phyloP scores from a whole-genome alignment of 345 rosid genomes.

The Dipteronia dyeriana region DNA sequence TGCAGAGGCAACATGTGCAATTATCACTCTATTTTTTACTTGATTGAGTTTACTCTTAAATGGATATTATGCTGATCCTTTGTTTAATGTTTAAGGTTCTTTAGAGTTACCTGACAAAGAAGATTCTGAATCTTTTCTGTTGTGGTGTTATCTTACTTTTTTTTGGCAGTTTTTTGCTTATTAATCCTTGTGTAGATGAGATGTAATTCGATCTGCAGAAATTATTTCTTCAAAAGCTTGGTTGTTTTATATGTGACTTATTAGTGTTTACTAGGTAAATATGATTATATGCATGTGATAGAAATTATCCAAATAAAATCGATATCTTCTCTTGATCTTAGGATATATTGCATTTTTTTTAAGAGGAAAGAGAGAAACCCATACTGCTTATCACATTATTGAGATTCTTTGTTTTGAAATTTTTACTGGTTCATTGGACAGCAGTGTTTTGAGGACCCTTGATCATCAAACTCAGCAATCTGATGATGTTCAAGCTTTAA shows the following conservation, averaged over 20 bases:
- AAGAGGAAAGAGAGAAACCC: neutral
- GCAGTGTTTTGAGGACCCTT: neutral
- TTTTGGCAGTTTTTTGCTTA: neutral
- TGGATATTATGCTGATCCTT: neutral
- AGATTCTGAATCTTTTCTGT: neutral
- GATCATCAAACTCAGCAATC: neutral
- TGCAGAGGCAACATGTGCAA: slow-evolving; percentile 1
- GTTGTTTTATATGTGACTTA: neutral
- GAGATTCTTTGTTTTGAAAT: neutral
- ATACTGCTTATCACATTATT: neutral
- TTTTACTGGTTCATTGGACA: neutral
- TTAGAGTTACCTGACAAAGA: slow-evolving; percentile 3
- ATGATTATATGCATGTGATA: slow-evolving; percentile 1
- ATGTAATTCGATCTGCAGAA: neutral
- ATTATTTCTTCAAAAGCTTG: neutral
- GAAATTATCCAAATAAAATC: neutral
- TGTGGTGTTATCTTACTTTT: neutral
- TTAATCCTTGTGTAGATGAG: neutral
- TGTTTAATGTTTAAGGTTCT: neutral
- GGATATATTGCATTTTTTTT: neutral
- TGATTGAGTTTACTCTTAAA: neutral
- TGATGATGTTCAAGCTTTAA: neutral
- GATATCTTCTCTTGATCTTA: neutral
- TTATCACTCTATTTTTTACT: neutral
- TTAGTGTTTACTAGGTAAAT: neutral